Evolutionary conservation across 2,329 filamentous ascomycete genomes (phyloP), one percentile per base, ranked within the genome.

Genomic region (Thelonectria rubi): DNA sequence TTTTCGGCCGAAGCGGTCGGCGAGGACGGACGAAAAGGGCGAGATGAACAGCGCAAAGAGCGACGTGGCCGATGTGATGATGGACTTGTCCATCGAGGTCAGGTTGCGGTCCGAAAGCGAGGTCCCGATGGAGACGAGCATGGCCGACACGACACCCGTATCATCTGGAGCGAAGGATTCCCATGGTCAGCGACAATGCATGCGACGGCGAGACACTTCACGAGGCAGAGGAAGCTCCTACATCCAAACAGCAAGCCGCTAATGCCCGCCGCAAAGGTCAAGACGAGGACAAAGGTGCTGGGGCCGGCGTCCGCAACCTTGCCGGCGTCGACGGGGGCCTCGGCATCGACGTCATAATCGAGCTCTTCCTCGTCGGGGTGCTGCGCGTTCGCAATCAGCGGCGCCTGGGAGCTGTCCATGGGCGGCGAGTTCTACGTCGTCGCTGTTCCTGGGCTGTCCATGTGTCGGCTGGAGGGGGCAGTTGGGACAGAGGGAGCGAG

Each of bases 41-140:
- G 88, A 90, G 42, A 87, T 78, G 57, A 87, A 70, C 4, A 90
- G 84, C 4, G 90, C 89, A 63, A 89, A 84, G 49, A 91, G 82
- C 5, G 88, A 86, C 5, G 89, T 91, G 20, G 84, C 85, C n/a
- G 87, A 88, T 3, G 89, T 91, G 69, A 91, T 88, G 65, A 91
- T 79, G 7, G 88, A 91, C 74, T 89, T 91, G 75, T 91, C 88
- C 69, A 89, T 76, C 0, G 87, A 85, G 1, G 83, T 87, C 24
- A 91, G 80, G 9, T 80, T 75, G 48, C 83, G 84, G 58, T 78
- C 74, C 26, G 85, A 87, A 32, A 91, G 84, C 9, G 86, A 85
- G 2, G 78, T 80, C 52, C 83, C 84, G 65, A 91, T 84, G 2
- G 87, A 88, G 47, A 91, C 85, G 37, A 91, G 80, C 1, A 87